Evolutionary conservation across 371 early-diverging fungal species (phyloP), one percentile per base, ranked within the genome.

Genomic region (Lichtheimia corymbifera): DNA sequence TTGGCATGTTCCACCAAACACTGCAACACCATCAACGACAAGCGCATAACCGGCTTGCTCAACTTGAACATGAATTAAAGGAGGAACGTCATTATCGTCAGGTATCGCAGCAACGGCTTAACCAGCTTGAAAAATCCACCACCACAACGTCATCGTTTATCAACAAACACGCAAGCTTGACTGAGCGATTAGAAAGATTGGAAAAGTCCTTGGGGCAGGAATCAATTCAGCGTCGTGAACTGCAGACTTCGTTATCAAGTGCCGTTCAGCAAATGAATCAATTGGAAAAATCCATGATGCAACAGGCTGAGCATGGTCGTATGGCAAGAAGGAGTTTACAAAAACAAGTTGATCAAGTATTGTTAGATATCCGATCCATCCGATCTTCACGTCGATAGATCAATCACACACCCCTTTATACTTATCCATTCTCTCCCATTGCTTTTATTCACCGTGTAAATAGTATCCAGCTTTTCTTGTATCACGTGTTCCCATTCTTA

Each of bases 1-100:
- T 77, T 4, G 62, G 68, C 14, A 59, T 63, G 59, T 57, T 74
- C 7, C 66, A 74, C 28, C 40, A 67, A 22, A 58, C 70, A 7
- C 49, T 72, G 7, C 58, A 70, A 44, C 47, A 63, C 27, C 74
- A 67, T 41, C 66, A 72, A 18, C 62, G 62, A 44, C 52, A 50
- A 41, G 66, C 64, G 5, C 51, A 64, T 9, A 59, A 72, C 13
- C 67, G 77, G n/a, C 42, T 68, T 3, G 59, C 59, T 7, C 55
- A 70, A 17, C 49, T 72, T 6, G 73, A 74, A 53, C 11, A 43
- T 0, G 14, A 70, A 0, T 47, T 76, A n/a, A 42, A 66, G 30
- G 61, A 73, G 50, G 71, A 76, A 59, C 53, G 45, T 3, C 55
- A 53, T 14, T 65, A 64, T 15, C 68, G 72, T 15, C 47, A 65